Percentiles rank a stretch among this genome's conserved stretches.
These are phyloP conservation scores for Stachybotrys elegans DNA, from an alignment of 2,329 filamentous ascomycete genomes.

Conservation along the genomic window DNA sequence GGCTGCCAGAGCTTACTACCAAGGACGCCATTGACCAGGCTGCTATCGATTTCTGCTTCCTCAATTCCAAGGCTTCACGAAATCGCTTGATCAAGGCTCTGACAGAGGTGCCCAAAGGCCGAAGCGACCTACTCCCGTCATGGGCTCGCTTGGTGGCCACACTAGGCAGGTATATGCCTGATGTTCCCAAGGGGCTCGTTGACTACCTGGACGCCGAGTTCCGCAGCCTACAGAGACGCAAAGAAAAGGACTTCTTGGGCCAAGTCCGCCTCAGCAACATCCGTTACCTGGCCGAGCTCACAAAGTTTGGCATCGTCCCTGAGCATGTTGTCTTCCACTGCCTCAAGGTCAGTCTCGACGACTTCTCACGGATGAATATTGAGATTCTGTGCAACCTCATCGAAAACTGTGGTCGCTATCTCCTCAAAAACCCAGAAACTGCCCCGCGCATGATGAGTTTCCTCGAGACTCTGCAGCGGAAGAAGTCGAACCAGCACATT, in stretches of 20 bases:
- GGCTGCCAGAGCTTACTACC: slow-evolving; percentile 84
- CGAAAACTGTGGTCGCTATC: slow-evolving; percentile 92
- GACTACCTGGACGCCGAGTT: slow-evolving; percentile 95
- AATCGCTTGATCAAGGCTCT: slow-evolving; percentile 90
- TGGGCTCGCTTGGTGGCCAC: slow-evolving; percentile 94
- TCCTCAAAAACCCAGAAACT: slow-evolving; percentile 88
- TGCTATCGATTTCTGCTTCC: slow-evolving; percentile 94
- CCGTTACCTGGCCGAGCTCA: slow-evolving; percentile 94
- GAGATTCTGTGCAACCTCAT: slow-evolving; percentile 95
- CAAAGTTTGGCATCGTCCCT: slow-evolving; percentile 95
- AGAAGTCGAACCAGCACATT: slow-evolving; percentile 92
- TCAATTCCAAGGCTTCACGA: slow-evolving; percentile 96
- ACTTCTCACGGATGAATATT: slow-evolving; percentile 98
- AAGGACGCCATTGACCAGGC: slow-evolving; percentile 91
- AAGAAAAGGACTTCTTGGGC: slow-evolving; percentile 94
- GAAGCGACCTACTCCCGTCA: slow-evolving; percentile 81
- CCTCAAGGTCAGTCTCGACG: slow-evolving; percentile 92
- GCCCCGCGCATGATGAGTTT: slow-evolving; percentile 91
- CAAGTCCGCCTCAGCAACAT: slow-evolving; percentile 93
- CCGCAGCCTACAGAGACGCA: slow-evolving; percentile 89
- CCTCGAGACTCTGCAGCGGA: slow-evolving; percentile 88
- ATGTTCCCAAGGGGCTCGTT: slow-evolving; percentile 87
- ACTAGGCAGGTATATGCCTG: slow-evolving; percentile 86
- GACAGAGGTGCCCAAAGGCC: slow-evolving; percentile 90
- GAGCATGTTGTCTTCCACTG: slow-evolving; percentile 99